Percentiles rank a stretch among this genome's conserved stretches.
Conservation (phyloP, 768 basidiomycete species). For the Rossbeevera mucosa region DNA sequence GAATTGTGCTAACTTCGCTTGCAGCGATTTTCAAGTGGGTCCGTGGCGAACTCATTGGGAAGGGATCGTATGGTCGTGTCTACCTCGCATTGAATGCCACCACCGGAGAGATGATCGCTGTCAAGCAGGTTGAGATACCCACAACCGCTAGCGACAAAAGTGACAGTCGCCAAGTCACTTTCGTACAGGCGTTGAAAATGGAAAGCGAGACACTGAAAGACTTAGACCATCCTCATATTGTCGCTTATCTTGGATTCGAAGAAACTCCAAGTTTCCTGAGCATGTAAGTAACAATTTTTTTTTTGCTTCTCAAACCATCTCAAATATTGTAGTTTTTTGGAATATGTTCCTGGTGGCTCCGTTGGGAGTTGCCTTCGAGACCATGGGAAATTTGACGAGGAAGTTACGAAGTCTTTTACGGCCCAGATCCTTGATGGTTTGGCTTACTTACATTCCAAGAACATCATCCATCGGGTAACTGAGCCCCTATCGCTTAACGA, state of each 20-base stretch:
- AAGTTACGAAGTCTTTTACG: conserved; percentile 90
- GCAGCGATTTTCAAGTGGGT: conserved; percentile 96
- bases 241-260: conserved; percentile 94
- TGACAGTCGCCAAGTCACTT: conserved; percentile 75
- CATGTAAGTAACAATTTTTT: conserved; percentile 59
- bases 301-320: not conserved
- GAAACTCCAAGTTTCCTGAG: conserved; percentile 83
- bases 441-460: conserved; percentile 86
- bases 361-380: conserved; percentile 86
- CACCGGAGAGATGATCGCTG: conserved; percentile 98
- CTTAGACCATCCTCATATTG: conserved; percentile 94
- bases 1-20: conserved; percentile 17
- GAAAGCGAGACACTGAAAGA: conserved; percentile 97
- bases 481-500: conserved; percentile 1
- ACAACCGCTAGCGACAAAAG: conserved; percentile 87
- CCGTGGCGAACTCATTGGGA: conserved; percentile 94
- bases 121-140: conserved; percentile 97
- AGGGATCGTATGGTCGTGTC: conserved; percentile 94
- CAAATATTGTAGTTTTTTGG: conserved; percentile 70
- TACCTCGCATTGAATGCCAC: conserved; percentile 95
- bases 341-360: conserved; percentile 98
- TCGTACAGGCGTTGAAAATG: conserved; percentile 88
- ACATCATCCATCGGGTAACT: conserved; percentile 87
- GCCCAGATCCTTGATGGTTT: conserved; percentile 87
- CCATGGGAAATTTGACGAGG: conserved; percentile 89